A percentile compares a stretch with the other conserved stretches of the same genome.
These are phyloP conservation scores for Phalaenopsis aphrodite DNA, from an alignment of 106 monocot genomes.

Conservation along the genomic window DNA sequence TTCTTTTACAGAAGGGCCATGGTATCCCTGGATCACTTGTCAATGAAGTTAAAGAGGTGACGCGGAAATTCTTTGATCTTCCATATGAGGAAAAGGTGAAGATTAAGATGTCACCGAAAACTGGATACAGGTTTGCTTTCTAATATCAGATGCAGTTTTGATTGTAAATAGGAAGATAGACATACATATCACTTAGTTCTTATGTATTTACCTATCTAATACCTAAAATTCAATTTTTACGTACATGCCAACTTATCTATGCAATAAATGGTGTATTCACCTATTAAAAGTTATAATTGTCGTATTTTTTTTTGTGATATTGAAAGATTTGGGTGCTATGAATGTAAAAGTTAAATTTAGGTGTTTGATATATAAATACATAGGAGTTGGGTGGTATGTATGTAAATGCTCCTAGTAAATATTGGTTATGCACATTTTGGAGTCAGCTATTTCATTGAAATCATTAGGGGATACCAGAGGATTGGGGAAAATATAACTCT, in stretches of 20 bases:
- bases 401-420: background rate
- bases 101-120: constrained; percentile 68
- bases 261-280: too few species aligned
- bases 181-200: too few species aligned
- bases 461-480: constrained; percentile 74
- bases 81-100: constrained; percentile 75
- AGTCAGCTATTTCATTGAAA: background rate
- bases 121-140: constrained; percentile 62
- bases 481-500: constrained; percentile 80
- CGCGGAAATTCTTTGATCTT: constrained; percentile 63
- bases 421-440: background rate
- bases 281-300: too few species aligned
- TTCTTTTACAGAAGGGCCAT: constrained; percentile 70
- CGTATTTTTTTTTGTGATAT: too few species aligned
- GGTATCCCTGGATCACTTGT: constrained; percentile 69
- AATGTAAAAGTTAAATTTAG: too few species aligned
- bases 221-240: too few species aligned
- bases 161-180: too few species aligned
- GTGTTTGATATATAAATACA: too few species aligned
- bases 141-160: background rate
- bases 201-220: too few species aligned
- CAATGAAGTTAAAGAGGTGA: constrained; percentile 64
- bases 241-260: too few species aligned
- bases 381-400: too few species aligned
- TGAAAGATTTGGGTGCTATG: too few species aligned